Evolutionary conservation across 2,329 filamentous ascomycete species (phyloP), one percentile per base, ranked within the genome.

Genomic region (Thyridium curvatum): DNA sequence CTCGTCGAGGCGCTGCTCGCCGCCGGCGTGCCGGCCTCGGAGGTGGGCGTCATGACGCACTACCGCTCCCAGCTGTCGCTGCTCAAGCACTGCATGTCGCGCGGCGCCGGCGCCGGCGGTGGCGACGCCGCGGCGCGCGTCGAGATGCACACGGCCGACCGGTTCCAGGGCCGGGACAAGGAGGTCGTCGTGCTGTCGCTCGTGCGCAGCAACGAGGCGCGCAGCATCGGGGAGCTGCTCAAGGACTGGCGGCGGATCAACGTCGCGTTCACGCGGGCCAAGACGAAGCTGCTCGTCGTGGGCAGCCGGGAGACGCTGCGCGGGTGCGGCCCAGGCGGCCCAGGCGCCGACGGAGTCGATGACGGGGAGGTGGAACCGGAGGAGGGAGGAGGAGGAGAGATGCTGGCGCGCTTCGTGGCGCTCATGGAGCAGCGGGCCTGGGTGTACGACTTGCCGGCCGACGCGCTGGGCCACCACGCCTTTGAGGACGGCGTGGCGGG

Each of bases 101-200:
- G 78, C 26, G 68, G 65, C 32, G 62, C 71, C 49, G 64, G 70
- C 1, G 18, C 34, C 15, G 34, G 30, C 10, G 28, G 15, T 9
- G 34, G 28, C 7, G 38, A 18, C 3, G 43, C 30, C 0, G 18
- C 35, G 13, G 35, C n/a, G 41, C 75, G 77, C 3, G 80, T 98
- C 2, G 93, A 98, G 62, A 89, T 97, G 74, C 89, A 98, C 61
- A 97, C 93, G 0, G 90, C 93, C 3, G 93, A 98, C 62, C 88
- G 91, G 33, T 98, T 95, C 61, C 93, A 98, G 59, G 93, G 93
- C 7, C 79, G 93, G 9, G 93, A 98, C 63, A 98, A 98, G 58
- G 89, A 95, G 54, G 82, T 94, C 3, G 77, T 97, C 1, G 78
- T 98, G 12, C 74, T 98, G 8, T 87, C 80, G 40, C 82, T 94